A percentile compares a stretch with the other conserved stretches of the same genome.
Evolutionary conservation across 495 filamentous ascomycete species (phyloP).

Genomic region (Xylaria grammica): DNA sequence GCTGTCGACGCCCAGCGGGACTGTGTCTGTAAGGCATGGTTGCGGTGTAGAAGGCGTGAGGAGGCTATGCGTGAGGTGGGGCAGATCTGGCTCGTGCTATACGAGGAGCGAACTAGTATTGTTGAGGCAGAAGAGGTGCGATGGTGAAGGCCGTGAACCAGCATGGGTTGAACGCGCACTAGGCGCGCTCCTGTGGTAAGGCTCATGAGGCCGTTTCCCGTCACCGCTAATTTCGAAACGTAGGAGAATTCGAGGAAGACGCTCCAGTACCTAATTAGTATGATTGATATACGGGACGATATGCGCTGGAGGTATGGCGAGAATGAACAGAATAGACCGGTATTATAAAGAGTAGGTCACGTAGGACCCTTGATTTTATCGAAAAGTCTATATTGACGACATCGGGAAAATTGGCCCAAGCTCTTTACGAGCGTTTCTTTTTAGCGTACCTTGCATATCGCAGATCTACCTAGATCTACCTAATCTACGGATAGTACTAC

Average conservation of each 20-base stretch:
- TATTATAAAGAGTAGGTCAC: no score
- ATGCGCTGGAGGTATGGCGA: no score
- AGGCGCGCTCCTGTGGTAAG: constrained; percentile 22
- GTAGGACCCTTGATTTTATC: no score
- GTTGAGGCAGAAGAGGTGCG: background rate
- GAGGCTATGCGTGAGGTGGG: background rate
- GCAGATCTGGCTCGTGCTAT: background rate
- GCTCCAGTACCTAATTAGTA: no score
- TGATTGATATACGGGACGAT: no score
- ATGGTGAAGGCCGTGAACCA: constrained; percentile 1
- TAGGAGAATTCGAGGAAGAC: background rate
- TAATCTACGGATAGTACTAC: no score
- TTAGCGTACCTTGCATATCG: no score
- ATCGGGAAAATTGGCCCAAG: constrained; percentile 12
- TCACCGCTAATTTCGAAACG: background rate
- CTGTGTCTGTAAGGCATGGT: background rate
- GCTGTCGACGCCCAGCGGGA: constrained; percentile 2
- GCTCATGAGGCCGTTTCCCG: constrained; percentile 12
- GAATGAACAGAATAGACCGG: background rate
- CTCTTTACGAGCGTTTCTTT: background rate
- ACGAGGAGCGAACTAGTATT: background rate
- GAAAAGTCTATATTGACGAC: constrained; percentile 7
- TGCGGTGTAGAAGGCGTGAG: background rate
- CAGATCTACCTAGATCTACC: no score
- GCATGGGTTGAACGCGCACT: constrained; percentile 13